Evolutionary conservation across 768 basidiomycete species (phyloP).

Genomic region (Gautieria morchelliformis): DNA sequence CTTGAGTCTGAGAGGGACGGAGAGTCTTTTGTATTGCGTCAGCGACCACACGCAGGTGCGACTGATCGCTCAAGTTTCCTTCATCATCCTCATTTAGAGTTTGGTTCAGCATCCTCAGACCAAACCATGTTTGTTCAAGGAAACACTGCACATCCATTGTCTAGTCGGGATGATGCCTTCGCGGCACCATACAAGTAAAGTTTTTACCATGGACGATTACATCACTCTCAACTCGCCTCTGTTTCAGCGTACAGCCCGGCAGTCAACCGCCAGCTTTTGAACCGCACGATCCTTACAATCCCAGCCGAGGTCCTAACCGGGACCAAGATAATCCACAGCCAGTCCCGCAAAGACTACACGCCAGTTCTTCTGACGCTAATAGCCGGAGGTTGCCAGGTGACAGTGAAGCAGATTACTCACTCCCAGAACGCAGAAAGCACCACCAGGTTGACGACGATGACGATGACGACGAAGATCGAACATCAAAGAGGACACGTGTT

Average conservation of each 20-base stretch:
- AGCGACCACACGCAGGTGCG: neutral
- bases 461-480: conserved; percentile 19
- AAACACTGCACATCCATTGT: neutral
- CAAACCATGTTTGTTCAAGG: neutral
- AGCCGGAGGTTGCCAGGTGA: neutral
- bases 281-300: conserved; percentile 28
- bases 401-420: neutral
- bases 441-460: conserved; percentile 28
- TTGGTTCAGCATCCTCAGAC: neutral
- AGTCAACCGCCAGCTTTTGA: neutral
- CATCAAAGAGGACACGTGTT: conserved; percentile 44
- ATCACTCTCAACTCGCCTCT: neutral
- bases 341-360: too few relatives aligned
- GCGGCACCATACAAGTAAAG: neutral
- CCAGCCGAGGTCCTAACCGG: conserved; percentile 14
- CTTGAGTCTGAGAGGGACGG: conserved; percentile 26
- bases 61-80: neutral
- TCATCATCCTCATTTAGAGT: neutral
- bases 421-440: conserved; percentile 14
- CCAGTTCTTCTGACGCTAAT: too few relatives aligned
- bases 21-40: neutral
- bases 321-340: too few relatives aligned
- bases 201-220: neutral
- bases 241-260: neutral
- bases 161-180: neutral